Evolutionary conservation across 2,329 filamentous ascomycete genomes (phyloP).

Genomic region (Clathrospora elynae): DNA sequence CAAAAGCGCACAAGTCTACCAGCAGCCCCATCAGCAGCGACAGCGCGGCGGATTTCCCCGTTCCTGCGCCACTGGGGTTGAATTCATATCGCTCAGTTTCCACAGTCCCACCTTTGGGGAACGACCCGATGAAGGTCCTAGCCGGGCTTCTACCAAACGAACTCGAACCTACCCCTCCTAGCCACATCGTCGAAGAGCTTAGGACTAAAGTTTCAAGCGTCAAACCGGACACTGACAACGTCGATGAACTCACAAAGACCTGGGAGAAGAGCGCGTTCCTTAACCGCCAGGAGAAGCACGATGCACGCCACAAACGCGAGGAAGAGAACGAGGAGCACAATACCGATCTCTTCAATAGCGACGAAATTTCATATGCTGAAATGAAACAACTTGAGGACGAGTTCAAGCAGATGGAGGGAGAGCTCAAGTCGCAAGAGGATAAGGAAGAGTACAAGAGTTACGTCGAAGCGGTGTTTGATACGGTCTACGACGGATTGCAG

Average conservation of each 20-base stretch:
- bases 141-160: slow-evolving; percentile 28
- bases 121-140: slow-evolving; percentile 24
- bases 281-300: slow-evolving; percentile 54
- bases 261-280: slow-evolving; percentile 56
- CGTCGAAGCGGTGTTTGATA: slow-evolving; percentile 56
- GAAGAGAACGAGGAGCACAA: slow-evolving; percentile 59
- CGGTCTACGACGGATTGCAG: slow-evolving; percentile 56
- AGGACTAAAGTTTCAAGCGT: slow-evolving; percentile 22
- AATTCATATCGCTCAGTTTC: slow-evolving; percentile 23
- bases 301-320: slow-evolving; percentile 56
- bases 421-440: slow-evolving; percentile 59
- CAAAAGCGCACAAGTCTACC: slow-evolving; percentile 15
- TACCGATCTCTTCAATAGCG: slow-evolving; percentile 60
- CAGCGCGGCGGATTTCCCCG: slow-evolving; percentile 22
- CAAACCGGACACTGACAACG: slow-evolving; percentile 25
- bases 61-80: slow-evolving; percentile 36
- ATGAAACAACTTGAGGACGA: slow-evolving; percentile 61
- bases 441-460: slow-evolving; percentile 58
- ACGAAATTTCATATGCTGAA: slow-evolving; percentile 63
- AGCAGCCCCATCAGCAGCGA: slow-evolving; percentile 28
- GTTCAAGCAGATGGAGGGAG: slow-evolving; percentile 59
- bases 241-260: slow-evolving; percentile 31
- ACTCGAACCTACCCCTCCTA: slow-evolving; percentile 16
- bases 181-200: slow-evolving; percentile 29
- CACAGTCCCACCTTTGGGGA: slow-evolving; percentile 17